phyloP scores from a whole-genome alignment of 345 rosid genomes.

The Abelmoschus esculentus region DNA sequence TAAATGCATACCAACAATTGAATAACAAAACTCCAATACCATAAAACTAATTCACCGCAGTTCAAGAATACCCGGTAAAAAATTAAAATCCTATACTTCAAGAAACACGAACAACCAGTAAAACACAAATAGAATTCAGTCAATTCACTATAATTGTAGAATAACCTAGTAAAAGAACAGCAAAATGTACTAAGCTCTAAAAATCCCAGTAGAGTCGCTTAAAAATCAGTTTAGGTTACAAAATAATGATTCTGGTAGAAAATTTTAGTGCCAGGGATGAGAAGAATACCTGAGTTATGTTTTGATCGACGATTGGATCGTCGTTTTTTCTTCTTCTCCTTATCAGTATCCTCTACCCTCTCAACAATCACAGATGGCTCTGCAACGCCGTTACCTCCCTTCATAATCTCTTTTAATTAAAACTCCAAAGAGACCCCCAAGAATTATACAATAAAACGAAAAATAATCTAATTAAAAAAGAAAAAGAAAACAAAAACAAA shows the following conservation, averaged over 20 bases:
- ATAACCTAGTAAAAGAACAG: neutral
- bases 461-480: neutral
- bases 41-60: neutral
- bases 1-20: neutral
- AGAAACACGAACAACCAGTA: neutral
- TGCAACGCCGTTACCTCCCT: constrained; percentile 12
- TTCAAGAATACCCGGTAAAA: neutral
- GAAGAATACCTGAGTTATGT: constrained; percentile 31
- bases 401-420: constrained; percentile 22
- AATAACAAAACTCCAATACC: neutral
- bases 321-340: constrained; percentile 64
- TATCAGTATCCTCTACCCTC: constrained; percentile 48
- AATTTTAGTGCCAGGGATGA: neutral
- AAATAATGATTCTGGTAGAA: neutral
- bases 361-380: constrained; percentile 43
- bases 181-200: neutral
- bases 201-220: neutral
- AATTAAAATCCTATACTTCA: neutral
- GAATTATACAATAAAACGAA: neutral
- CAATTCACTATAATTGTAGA: neutral
- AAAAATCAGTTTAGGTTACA: neutral
- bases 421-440: too few species aligned
- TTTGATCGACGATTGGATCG: constrained; percentile 65
- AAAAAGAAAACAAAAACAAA: neutral
- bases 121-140: neutral